These are phyloP conservation scores for Chaetomiaceae sp. DNA, from an alignment of 2,329 filamentous ascomycete species.

Conservation along the genomic window DNA sequence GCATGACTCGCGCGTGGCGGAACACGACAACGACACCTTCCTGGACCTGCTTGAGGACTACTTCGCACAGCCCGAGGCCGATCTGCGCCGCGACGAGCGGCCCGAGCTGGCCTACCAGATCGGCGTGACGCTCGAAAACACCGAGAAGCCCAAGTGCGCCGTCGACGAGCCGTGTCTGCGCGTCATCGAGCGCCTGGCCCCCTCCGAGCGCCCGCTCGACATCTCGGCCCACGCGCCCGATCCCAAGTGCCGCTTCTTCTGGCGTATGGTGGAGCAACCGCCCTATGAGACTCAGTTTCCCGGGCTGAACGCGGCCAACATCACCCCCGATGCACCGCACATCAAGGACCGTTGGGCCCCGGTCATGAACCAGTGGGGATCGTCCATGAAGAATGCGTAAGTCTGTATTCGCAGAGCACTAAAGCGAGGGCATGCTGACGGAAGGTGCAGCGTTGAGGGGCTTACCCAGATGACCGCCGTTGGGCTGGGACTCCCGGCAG, in stretches of 20 bases:
- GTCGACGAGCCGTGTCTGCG: constrained; percentile 55
- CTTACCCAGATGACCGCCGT: constrained; percentile 54
- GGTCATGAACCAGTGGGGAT: constrained; percentile 52
- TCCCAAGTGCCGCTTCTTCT: constrained; percentile 59
- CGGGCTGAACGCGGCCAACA: constrained; percentile 48
- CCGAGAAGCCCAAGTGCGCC: constrained; percentile 58
- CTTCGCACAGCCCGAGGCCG: constrained; percentile 49
- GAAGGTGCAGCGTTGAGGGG: constrained; percentile 40
- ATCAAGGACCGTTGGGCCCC: constrained; percentile 47
- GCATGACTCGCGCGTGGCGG: constrained; percentile 53
- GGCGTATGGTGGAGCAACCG: constrained; percentile 50
- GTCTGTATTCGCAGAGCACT: constrained; percentile 23
- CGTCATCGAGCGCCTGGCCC: constrained; percentile 49
- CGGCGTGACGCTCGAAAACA: constrained; percentile 57
- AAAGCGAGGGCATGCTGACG: not conserved
- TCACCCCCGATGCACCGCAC: constrained; percentile 44
- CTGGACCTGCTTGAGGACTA: constrained; percentile 60
- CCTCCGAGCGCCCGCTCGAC: constrained; percentile 51
- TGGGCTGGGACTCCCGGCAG: constrained; percentile 46
- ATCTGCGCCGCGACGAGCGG: constrained; percentile 46
- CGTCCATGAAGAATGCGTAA: constrained; percentile 54
- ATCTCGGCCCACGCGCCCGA: constrained; percentile 51
- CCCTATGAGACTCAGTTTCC: constrained; percentile 52
- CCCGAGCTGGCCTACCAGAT: constrained; percentile 55
- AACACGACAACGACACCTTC: constrained; percentile 49